Conservation (phyloP, 768 basidiomycete genomes). For the Boletus rufocinnamomeus region DNA sequence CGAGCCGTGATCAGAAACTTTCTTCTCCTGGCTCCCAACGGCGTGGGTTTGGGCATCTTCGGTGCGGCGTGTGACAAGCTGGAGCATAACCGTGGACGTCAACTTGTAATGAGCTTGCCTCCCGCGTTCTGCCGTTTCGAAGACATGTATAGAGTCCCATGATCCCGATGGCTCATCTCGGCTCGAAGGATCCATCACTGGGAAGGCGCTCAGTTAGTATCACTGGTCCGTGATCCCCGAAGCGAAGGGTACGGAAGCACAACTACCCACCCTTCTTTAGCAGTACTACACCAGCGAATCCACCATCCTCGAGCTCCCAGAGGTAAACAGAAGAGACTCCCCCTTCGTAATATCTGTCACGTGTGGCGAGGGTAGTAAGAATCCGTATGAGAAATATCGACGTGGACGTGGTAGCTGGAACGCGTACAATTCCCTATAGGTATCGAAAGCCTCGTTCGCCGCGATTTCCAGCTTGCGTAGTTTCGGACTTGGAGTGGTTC, state of each 20-base stretch:
- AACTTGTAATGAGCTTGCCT: constrained; percentile 95
- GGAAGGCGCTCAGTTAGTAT: constrained; percentile 6
- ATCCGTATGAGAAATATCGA: neutral
- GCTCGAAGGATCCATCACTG: constrained; percentile 61
- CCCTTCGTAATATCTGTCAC: constrained; percentile 90
- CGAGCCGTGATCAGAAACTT: constrained; percentile 45
- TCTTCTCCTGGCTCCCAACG: constrained; percentile 35
- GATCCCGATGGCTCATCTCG: constrained; percentile 73
- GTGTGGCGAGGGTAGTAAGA: constrained; percentile 1
- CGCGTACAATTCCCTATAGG: constrained; percentile 89
- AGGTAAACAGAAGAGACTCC: constrained; percentile 96
- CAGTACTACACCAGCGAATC: constrained; percentile 95
- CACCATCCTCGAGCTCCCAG: constrained; percentile 96
- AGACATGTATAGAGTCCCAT: constrained; percentile 99
- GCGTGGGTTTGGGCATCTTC: constrained; percentile 25
- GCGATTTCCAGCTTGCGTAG: constrained; percentile 89
- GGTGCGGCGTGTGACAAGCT: constrained; percentile 63
- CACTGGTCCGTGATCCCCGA: neutral
- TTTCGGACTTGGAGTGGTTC: constrained; percentile 80
- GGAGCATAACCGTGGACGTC: constrained; percentile 96
- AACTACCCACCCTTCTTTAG: constrained; percentile 81
- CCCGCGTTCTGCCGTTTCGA: constrained; percentile 90
- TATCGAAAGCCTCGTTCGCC: constrained; percentile 96
- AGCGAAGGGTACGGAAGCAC: constrained; percentile 6
- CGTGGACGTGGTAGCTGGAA: neutral